These are phyloP conservation scores for Dichomitus squalens DNA, from an alignment of 1,284 basidiomycete genomes.

Conservation along the genomic window DNA sequence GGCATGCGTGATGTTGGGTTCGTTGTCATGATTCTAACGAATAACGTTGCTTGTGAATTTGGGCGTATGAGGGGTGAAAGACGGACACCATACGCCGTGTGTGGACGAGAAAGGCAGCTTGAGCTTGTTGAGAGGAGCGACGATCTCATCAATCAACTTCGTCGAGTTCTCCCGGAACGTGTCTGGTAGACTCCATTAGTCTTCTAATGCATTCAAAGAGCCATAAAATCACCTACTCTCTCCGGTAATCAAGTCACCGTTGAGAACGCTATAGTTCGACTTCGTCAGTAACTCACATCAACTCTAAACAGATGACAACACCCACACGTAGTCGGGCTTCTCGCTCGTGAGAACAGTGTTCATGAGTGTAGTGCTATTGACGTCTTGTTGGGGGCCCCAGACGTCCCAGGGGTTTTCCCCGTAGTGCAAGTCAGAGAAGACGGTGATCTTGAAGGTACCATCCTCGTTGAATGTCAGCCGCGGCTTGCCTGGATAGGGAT, in stretches of 20 bases:
- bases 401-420: slow-evolving; percentile 70
- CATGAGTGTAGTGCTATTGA: slow-evolving; percentile 59
- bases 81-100: slow-evolving; percentile 49
- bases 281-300: background rate
- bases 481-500: slow-evolving; percentile 33
- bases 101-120: slow-evolving; percentile 40
- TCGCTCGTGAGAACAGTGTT: slow-evolving; percentile 52
- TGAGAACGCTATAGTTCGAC: slow-evolving; percentile 42
- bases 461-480: slow-evolving; percentile 37
- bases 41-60: background rate
- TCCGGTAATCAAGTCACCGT: slow-evolving; percentile 70
- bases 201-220: background rate
- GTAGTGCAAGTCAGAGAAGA: slow-evolving; percentile 70
- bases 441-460: slow-evolving; percentile 65
- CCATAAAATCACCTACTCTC: slow-evolving; percentile 45
- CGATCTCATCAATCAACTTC: slow-evolving; percentile 35
- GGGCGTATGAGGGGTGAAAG: background rate
- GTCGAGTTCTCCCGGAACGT: slow-evolving; percentile 50
- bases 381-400: slow-evolving; percentile 66
- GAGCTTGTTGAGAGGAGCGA: slow-evolving; percentile 37
- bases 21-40: slow-evolving; percentile 67
- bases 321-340: slow-evolving; percentile 66
- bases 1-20: slow-evolving; percentile 64
- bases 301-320: background rate
- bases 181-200: slow-evolving; percentile 39